A percentile compares a stretch with the other conserved stretches of the same genome.
Conservation (phyloP, 768 basidiomycete genomes). For the Amanita subjunquillea region DNA sequence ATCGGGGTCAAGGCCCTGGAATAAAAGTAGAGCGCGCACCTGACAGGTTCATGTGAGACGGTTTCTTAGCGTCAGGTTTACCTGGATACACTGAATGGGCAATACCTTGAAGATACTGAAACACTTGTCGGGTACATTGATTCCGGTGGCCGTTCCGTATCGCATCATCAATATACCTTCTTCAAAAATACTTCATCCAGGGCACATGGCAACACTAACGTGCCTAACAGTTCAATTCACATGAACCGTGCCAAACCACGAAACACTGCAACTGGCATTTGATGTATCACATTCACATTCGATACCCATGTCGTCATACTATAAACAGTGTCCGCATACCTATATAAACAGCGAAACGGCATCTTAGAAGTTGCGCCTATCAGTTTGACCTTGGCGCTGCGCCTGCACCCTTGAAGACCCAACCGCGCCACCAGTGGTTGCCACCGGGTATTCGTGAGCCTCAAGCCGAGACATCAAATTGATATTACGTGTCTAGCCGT, state of each 20-base stretch:
- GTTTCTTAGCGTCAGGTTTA: background rate
- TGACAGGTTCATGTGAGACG: background rate
- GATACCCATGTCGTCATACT: constrained; percentile 1
- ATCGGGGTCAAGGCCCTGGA: background rate
- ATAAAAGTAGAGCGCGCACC: background rate
- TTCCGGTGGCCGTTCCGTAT: background rate
- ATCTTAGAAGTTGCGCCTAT: constrained; percentile 4
- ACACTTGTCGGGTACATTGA: background rate
- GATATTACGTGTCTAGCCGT: background rate
- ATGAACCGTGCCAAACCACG: constrained; percentile 1
- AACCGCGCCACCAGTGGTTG: background rate
- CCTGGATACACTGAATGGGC: background rate
- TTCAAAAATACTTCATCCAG: background rate
- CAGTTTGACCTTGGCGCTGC: background rate
- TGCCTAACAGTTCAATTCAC: constrained; percentile 1
- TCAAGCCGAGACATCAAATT: background rate
- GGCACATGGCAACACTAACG: constrained; percentile 3
- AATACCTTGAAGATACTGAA: background rate
- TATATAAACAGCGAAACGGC: background rate
- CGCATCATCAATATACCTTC: background rate
- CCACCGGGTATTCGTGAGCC: background rate
- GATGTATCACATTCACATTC: background rate
- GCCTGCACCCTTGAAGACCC: background rate
- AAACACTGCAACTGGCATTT: background rate
- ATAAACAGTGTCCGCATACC: background rate